Conservation (phyloP, 352 stramenopile species). For the Globisporangium radiosum region DNA sequence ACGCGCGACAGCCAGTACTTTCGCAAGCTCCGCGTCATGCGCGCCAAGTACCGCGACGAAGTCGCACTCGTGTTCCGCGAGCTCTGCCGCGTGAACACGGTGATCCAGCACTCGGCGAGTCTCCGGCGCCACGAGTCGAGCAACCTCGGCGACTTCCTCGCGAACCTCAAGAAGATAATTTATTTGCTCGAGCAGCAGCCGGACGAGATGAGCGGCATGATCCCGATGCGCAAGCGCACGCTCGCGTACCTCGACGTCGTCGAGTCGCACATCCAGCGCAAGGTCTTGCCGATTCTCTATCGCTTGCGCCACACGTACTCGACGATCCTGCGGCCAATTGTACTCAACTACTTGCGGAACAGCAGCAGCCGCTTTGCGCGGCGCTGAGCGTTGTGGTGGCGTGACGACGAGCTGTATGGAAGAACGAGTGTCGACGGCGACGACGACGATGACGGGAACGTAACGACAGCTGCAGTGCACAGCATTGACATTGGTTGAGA, state of each 20-base stretch:
- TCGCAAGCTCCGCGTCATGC: slow-evolving; percentile 58
- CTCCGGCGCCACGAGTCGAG: slow-evolving; percentile 72
- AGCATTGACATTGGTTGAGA: too few species aligned
- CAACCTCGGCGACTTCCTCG: slow-evolving; percentile 74
- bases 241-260: slow-evolving; percentile 76
- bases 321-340: slow-evolving; percentile 65
- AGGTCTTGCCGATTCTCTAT: slow-evolving; percentile 75
- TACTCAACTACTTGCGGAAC: slow-evolving; percentile 76
- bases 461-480: too few species aligned
- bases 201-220: slow-evolving; percentile 67
- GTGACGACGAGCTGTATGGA: too few species aligned
- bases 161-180: slow-evolving; percentile 88
- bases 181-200: slow-evolving; percentile 83
- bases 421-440: not conserved
- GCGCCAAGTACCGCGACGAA: slow-evolving; percentile 70
- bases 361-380: slow-evolving; percentile 42
- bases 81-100: slow-evolving; percentile 70
- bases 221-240: slow-evolving; percentile 60
- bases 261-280: slow-evolving; percentile 79
- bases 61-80: slow-evolving; percentile 76
- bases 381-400: slow-evolving; percentile 12
- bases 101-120: slow-evolving; percentile 75
- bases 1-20: slow-evolving; percentile 60
- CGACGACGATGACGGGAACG: not conserved
- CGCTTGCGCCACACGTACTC: slow-evolving; percentile 75